phyloP scores from a whole-genome alignment of 2,329 filamentous ascomycete species.

The Aspergillus sp. region DNA sequence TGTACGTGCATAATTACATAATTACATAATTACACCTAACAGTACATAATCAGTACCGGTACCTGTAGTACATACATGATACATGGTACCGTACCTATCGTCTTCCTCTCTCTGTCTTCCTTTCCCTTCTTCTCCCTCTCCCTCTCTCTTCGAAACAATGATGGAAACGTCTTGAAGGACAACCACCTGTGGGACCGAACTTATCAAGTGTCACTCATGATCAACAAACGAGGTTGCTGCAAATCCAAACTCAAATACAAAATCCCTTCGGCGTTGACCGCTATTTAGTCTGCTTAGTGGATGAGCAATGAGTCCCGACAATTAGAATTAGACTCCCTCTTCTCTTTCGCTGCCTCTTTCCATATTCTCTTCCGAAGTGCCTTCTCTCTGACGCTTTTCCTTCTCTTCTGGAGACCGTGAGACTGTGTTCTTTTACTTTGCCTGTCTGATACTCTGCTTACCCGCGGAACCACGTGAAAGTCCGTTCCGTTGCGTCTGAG shows the following conservation, averaged over 20 bases:
- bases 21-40: too few relatives aligned
- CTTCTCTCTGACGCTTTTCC: not conserved
- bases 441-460: not conserved
- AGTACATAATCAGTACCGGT: too few relatives aligned
- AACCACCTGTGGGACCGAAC: not conserved
- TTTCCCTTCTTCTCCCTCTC: not conserved
- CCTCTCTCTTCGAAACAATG: not conserved
- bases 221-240: not conserved
- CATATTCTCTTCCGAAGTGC: not conserved
- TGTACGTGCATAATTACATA: too few relatives aligned
- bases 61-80: too few relatives aligned
- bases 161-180: not conserved
- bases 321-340: not conserved
- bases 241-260: not conserved
- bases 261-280: constrained; percentile 13
- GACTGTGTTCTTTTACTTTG: not conserved
- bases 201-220: not conserved
- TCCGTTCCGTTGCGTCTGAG: constrained; percentile 2
- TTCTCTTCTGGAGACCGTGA: not conserved
- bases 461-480: constrained; percentile 14
- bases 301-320: not conserved
- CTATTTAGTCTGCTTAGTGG: not conserved
- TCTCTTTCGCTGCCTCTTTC: not conserved
- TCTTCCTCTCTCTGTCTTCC: not conserved
- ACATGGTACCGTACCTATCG: not conserved